phyloP scores from a whole-genome alignment of 2,329 filamentous ascomycete genomes.

The Penicillium sp. region DNA sequence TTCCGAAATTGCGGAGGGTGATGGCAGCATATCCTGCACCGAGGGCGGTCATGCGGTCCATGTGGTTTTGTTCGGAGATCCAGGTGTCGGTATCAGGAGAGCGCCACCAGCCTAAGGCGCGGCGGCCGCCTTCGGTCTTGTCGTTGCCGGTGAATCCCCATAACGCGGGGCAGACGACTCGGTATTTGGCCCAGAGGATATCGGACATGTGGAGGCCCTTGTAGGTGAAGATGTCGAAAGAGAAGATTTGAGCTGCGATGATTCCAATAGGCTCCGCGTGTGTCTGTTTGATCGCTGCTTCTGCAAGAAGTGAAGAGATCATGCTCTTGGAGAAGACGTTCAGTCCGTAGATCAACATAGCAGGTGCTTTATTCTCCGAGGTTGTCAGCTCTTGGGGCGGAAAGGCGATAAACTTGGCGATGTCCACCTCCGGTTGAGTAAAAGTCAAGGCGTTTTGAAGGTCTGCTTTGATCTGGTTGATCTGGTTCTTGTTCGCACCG shows the following conservation, averaged over 20 bases:
- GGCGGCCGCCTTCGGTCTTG: conserved; percentile 66
- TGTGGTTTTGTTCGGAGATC: conserved; percentile 71
- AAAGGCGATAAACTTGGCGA: conserved; percentile 55
- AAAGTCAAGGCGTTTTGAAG: conserved; percentile 59
- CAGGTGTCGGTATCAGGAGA: conserved; percentile 56
- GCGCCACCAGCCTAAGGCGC: conserved; percentile 72
- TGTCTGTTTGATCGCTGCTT: conserved; percentile 64
- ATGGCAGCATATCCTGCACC: conserved; percentile 83
- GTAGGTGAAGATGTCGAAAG: conserved; percentile 66
- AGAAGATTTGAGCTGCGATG: conserved; percentile 73
- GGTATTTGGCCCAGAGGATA: conserved; percentile 84
- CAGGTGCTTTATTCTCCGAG: conserved; percentile 57
- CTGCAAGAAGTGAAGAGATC: conserved; percentile 68
- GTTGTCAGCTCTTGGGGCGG: conserved; percentile 41
- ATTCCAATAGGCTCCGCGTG: conserved; percentile 79
- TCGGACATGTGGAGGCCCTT: conserved; percentile 71
- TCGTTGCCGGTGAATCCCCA: conserved; percentile 81
- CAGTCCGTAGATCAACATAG: conserved; percentile 71
- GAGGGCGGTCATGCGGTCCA: conserved; percentile 79
- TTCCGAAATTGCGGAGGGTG: conserved; percentile 78
- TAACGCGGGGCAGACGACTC: conserved; percentile 76
- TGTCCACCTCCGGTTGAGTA: conserved; percentile 57
- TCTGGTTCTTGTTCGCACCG: conserved; percentile 56
- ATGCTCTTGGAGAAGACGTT: conserved; percentile 75
- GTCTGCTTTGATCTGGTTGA: conserved; percentile 50